A percentile compares a stretch with the other conserved stretches of the same genome.
Conservation (phyloP, 352 stramenopile genomes). For the Phytophthora europaea region DNA sequence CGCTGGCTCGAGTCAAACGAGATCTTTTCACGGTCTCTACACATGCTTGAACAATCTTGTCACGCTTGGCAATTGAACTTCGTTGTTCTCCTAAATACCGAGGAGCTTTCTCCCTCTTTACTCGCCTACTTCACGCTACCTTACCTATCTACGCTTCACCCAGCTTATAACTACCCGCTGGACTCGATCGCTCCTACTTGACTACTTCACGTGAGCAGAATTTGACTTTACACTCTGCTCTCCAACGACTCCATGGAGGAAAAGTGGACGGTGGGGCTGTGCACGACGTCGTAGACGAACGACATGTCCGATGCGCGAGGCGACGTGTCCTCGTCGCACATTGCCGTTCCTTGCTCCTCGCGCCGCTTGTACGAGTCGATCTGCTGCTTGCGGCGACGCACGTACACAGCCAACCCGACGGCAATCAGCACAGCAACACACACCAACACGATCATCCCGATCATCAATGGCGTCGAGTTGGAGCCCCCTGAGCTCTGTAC, state of each 20-base stretch:
- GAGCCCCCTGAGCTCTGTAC: slow-evolving; percentile 20
- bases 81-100: slow-evolving; percentile 16
- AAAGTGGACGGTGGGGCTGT: slow-evolving; percentile 22
- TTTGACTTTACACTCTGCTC: slow-evolving; percentile 7
- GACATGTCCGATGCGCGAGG: slow-evolving; percentile 11
- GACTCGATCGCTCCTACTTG: background rate
- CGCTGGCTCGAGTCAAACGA: slow-evolving; percentile 2
- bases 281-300: slow-evolving; percentile 13
- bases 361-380: slow-evolving; percentile 28
- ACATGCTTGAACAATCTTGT: slow-evolving; percentile 13
- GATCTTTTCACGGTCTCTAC: slow-evolving; percentile 28
- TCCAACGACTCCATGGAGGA: slow-evolving; percentile 12
- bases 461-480: slow-evolving; percentile 20
- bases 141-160: slow-evolving; percentile 4
- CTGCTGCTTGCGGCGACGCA: slow-evolving; percentile 23
- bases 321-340: slow-evolving; percentile 17
- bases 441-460: slow-evolving; percentile 23
- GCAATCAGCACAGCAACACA: slow-evolving; percentile 16
- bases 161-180: slow-evolving; percentile 29
- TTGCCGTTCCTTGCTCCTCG: slow-evolving; percentile 21
- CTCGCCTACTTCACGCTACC: background rate
- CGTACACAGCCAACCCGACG: slow-evolving; percentile 27
- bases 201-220: slow-evolving; percentile 3
- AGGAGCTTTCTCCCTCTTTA: background rate
- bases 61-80: slow-evolving; percentile 4